Evolutionary conservation across 345 rosid species (phyloP).

Genomic region (Gossypioides kirkii): DNA sequence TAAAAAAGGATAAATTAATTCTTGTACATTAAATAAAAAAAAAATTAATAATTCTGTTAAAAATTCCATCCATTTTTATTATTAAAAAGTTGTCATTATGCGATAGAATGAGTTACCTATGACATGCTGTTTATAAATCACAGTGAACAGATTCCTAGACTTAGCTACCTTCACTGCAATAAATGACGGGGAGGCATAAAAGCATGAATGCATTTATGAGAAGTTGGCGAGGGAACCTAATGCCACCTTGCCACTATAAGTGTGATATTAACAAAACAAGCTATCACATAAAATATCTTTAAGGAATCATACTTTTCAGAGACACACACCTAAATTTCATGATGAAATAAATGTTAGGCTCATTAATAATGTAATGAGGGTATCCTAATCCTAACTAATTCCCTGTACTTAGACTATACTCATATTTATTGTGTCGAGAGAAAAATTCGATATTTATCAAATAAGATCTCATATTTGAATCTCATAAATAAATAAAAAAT

Average conservation of each 20-base stretch:
- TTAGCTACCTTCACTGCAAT: background rate
- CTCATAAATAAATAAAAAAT: too few species aligned
- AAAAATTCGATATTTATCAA: too few species aligned
- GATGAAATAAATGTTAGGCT: background rate
- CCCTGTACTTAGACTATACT: too few species aligned
- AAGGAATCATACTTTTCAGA: background rate
- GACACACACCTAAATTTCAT: background rate
- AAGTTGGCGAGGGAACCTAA: background rate
- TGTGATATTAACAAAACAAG: background rate
- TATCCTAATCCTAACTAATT: background rate
- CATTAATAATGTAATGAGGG: background rate
- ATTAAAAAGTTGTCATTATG: too few species aligned
- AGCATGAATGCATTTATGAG: constrained; percentile 10
- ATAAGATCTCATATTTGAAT: too few species aligned
- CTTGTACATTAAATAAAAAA: fast-evolving
- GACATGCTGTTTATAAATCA: too few species aligned
- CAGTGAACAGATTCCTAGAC: background rate
- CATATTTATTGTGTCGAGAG: too few species aligned
- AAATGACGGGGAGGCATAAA: background rate
- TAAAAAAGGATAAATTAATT: too few species aligned
- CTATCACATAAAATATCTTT: background rate
- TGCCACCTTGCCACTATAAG: background rate
- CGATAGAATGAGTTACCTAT: too few species aligned
- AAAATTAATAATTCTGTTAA: too few species aligned
- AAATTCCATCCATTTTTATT: too few species aligned